Evolutionary conservation across 2,329 filamentous ascomycete species (phyloP).

Genomic region (Hypoxylon sp.): DNA sequence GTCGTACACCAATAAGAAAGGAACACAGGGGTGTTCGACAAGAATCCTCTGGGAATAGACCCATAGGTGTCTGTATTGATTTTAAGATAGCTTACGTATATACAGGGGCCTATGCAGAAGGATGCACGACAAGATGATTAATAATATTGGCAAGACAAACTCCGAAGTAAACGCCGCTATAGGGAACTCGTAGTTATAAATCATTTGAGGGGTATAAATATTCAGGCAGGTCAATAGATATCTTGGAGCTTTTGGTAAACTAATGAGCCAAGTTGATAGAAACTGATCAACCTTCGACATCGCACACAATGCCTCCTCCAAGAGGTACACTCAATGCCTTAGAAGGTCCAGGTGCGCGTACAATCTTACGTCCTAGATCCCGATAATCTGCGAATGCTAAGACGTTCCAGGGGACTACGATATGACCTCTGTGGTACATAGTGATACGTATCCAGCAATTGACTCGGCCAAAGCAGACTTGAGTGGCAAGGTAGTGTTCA

Average conservation of each 20-base stretch:
- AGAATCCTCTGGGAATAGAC: not conserved
- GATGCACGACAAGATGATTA: not conserved
- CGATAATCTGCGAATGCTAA: constrained; percentile 7
- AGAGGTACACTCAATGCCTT: constrained; percentile 45
- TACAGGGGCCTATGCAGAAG: not conserved
- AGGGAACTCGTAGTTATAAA: not conserved
- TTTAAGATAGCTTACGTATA: not conserved
- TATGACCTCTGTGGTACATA: constrained; percentile 52
- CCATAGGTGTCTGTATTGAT: not conserved
- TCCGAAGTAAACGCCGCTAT: constrained; percentile 1
- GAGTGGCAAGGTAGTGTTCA: constrained; percentile 54
- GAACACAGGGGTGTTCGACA: not conserved
- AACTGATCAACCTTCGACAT: not conserved
- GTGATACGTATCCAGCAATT: constrained; percentile 56
- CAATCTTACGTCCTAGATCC: not conserved
- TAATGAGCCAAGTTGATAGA: not conserved
- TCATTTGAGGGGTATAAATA: not conserved
- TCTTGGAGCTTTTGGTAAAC: not conserved
- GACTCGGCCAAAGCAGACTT: constrained; percentile 51
- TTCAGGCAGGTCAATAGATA: too few relatives aligned
- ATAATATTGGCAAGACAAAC: not conserved
- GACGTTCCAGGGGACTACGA: constrained; percentile 49
- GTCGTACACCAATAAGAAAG: too few relatives aligned
- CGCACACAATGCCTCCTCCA: constrained; percentile 47
- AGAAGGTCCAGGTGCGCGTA: constrained; percentile 47